Evolutionary conservation across 1,139 yeast genomes (phyloP).

Genomic region (Sugiyamaella castrensis): DNA sequence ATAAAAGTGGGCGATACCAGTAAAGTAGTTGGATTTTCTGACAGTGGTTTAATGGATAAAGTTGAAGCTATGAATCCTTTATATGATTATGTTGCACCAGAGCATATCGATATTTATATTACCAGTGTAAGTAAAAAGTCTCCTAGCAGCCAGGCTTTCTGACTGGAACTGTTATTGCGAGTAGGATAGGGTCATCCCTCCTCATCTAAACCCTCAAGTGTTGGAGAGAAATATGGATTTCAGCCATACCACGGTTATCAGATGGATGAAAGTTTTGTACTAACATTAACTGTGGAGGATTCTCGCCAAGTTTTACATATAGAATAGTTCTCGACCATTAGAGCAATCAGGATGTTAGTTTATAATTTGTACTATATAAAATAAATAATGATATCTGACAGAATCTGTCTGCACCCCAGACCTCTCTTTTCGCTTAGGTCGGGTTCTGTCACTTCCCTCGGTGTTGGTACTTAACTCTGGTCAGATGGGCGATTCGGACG

Average conservation of each 20-base stretch:
- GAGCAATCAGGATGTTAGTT: slow-evolving; percentile 61
- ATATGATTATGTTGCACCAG: slow-evolving; percentile 90
- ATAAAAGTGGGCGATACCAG: slow-evolving; percentile 95
- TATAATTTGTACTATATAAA: slow-evolving; percentile 8
- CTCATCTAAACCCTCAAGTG: neutral
- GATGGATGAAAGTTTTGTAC: no score
- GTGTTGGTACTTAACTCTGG: no score
- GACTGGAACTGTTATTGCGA: no score
- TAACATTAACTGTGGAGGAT: slow-evolving; percentile 62
- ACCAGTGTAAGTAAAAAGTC: no score
- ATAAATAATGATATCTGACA: neutral
- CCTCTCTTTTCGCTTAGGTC: no score
- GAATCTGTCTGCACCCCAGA: no score
- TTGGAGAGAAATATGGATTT: no score
- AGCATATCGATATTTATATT: slow-evolving; percentile 87
- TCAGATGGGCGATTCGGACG: no score
- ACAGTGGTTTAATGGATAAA: slow-evolving; percentile 57
- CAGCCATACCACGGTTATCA: no score
- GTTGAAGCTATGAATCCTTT: slow-evolving; percentile 90
- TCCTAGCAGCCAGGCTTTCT: no score
- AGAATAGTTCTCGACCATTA: slow-evolving; percentile 94
- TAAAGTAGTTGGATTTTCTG: slow-evolving; percentile 69
- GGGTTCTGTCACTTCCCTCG: no score
- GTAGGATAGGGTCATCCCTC: no score
- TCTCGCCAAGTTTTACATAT: slow-evolving; percentile 93